These are phyloP conservation scores for Colletotrichum trifolii DNA, from an alignment of 2,329 filamentous ascomycete genomes.

Conservation along the genomic window DNA sequence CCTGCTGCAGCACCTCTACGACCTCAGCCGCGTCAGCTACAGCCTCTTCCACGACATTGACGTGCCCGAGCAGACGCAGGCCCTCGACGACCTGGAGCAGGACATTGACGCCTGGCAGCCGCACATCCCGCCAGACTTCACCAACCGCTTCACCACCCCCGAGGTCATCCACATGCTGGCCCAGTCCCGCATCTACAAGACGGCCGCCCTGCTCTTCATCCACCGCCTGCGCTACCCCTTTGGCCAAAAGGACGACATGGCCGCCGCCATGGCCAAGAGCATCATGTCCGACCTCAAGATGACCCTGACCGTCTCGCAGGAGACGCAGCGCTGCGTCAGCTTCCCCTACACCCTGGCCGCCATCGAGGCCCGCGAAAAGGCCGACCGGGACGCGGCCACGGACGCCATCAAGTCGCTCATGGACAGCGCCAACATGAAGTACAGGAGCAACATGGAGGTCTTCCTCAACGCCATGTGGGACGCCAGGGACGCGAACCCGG, in stretches of 20 bases:
- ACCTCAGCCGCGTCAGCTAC: slow-evolving; percentile 41
- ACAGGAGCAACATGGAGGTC: slow-evolving; percentile 17
- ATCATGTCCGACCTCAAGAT: slow-evolving; percentile 42
- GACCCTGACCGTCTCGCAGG: slow-evolving; percentile 36
- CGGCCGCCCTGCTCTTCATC: slow-evolving; percentile 40
- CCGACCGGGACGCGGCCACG: slow-evolving; percentile 27
- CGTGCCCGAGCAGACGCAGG: slow-evolving; percentile 21
- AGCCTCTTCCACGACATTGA: slow-evolving; percentile 32
- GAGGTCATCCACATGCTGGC: slow-evolving; percentile 45
- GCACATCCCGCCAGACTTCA: slow-evolving; percentile 38
- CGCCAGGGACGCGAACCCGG: slow-evolving; percentile 19
- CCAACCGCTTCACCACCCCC: slow-evolving; percentile 31
- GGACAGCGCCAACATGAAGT: slow-evolving; percentile 27
- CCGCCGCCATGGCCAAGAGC: slow-evolving; percentile 37
- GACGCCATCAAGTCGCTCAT: slow-evolving; percentile 28
- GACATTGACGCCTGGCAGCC: slow-evolving; percentile 40
- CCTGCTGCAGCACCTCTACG: slow-evolving; percentile 41
- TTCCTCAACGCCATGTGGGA: slow-evolving; percentile 28
- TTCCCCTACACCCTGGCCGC: slow-evolving; percentile 41
- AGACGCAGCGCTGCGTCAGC: slow-evolving; percentile 38
- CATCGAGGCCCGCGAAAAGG: slow-evolving; percentile 38
- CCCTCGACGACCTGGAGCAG: slow-evolving; percentile 34
- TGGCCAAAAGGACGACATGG: slow-evolving; percentile 36
- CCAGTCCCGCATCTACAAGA: slow-evolving; percentile 41
- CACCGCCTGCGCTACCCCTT: slow-evolving; percentile 41